Conservation (phyloP, 108 stramenopile species). For the Stephanodiscus minutulus region DNA sequence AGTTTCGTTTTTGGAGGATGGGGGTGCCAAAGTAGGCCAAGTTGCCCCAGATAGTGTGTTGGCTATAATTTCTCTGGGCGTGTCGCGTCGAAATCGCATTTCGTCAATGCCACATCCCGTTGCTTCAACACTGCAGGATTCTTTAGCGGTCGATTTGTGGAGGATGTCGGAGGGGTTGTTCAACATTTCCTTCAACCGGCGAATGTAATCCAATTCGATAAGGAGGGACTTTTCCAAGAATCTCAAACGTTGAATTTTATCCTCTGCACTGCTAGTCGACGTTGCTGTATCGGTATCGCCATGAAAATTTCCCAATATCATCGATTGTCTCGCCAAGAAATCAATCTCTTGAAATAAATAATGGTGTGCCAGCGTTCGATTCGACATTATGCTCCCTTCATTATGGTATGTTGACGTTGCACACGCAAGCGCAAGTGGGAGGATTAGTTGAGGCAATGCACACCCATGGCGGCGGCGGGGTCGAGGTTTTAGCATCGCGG, state of each 20-base stretch:
- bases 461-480: neutral
- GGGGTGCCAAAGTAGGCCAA: conserved; percentile 4
- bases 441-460: neutral
- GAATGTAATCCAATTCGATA: conserved; percentile 20
- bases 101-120: neutral
- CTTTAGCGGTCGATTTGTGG: neutral
- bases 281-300: conserved; percentile 1
- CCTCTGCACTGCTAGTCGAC: neutral
- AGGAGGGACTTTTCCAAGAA: conserved; percentile 11
- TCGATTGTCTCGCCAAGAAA: conserved; percentile 13
- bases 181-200: conserved; percentile 1
- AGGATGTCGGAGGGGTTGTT: conserved; percentile 1
- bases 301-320: conserved; percentile 18
- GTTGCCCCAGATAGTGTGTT: conserved; percentile 1
- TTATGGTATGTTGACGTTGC: neutral
- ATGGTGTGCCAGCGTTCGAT: conserved; percentile 10
- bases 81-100: neutral
- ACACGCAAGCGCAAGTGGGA: neutral
- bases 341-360: conserved; percentile 20
- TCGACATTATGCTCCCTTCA: neutral
- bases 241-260: conserved; percentile 2
- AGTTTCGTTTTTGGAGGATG: neutral
- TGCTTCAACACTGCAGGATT: conserved; percentile 5
- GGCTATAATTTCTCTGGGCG: neutral
- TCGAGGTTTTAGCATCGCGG: neutral